A percentile compares a stretch with the other conserved stretches of the same genome.
phyloP scores from a whole-genome alignment of 2,329 filamentous ascomycete species.

The Nothophaeocryptopus gaeumannii region DNA sequence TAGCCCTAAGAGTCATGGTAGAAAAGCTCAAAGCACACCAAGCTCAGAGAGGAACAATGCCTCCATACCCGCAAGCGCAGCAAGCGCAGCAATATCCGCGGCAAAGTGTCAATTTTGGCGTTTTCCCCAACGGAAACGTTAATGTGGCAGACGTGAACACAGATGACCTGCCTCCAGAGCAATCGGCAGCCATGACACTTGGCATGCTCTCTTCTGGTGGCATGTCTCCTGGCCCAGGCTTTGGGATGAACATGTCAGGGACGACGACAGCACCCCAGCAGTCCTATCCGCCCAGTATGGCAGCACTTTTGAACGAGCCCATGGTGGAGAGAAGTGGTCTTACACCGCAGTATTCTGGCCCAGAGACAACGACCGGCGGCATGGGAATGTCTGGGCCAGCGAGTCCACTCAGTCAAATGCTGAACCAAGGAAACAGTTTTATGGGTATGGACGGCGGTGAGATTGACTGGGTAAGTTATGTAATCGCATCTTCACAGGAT shows the following conservation, averaged over 20 bases:
- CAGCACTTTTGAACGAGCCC: constrained; percentile 35
- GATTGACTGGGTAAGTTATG: constrained; percentile 53
- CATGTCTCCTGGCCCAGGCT: constrained; percentile 47
- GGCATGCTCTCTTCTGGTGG: constrained; percentile 64
- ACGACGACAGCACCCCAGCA: constrained; percentile 17
- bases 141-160: constrained; percentile 41
- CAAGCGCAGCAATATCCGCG: constrained; percentile 5
- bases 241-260: constrained; percentile 19
- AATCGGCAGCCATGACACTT: constrained; percentile 67
- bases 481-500: background rate
- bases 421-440: constrained; percentile 41
- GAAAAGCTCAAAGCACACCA: constrained; percentile 64
- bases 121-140: constrained; percentile 33
- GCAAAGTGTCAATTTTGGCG: constrained; percentile 24
- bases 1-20: constrained; percentile 79
- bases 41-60: constrained; percentile 6
- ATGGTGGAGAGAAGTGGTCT: constrained; percentile 31
- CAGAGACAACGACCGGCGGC: constrained; percentile 30
- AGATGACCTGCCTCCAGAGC: constrained; percentile 59
- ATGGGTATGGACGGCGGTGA: constrained; percentile 52
- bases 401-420: constrained; percentile 37
- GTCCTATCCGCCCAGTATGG: constrained; percentile 34
- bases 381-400: constrained; percentile 31
- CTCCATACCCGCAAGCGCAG: constrained; percentile 17
- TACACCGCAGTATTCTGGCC: constrained; percentile 37